phyloP scores from a whole-genome alignment of 345 rosid genomes.

The Sisymbrium irio region DNA sequence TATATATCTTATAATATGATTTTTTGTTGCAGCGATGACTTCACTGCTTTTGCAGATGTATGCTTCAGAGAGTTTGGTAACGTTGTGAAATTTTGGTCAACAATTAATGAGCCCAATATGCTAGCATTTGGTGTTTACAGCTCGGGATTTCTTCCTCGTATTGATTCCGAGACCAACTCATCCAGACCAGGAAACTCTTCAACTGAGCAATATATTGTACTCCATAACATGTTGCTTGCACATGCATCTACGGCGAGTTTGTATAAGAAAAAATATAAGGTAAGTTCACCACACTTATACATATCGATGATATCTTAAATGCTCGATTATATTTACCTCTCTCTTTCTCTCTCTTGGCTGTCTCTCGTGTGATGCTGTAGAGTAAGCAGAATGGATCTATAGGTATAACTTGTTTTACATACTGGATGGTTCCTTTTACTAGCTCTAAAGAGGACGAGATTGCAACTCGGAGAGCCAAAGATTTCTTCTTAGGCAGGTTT shows the following conservation, averaged over 20 bases:
- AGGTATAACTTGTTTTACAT: conserved; percentile 40
- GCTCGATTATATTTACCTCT: too few species aligned
- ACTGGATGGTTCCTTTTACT: conserved; percentile 40
- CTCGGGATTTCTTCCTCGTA: conserved; percentile 25
- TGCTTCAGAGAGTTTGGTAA: conserved; percentile 75
- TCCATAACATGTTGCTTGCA: conserved; percentile 58
- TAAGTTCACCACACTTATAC: neutral
- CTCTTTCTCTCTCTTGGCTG: neutral
- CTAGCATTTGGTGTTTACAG: conserved; percentile 36
- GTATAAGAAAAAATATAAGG: conserved; percentile 60
- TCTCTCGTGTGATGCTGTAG: conserved; percentile 31
- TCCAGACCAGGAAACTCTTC: conserved; percentile 49
- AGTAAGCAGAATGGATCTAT: conserved; percentile 44
- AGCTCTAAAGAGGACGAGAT: conserved; percentile 41
- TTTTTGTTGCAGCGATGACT: conserved; percentile 56
- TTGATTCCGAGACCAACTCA: neutral
- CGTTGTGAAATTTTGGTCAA: conserved; percentile 53
- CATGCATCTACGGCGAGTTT: conserved; percentile 57
- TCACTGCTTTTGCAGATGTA: conserved; percentile 60
- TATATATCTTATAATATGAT: neutral
- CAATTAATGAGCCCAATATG: conserved; percentile 72
- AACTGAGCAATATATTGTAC: conserved; percentile 57
- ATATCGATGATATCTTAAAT: neutral
- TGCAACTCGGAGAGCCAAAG: conserved; percentile 45
- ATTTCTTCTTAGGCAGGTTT: conserved; percentile 51